Evolutionary conservation across 2,329 filamentous ascomycete genomes (phyloP), one percentile per base, ranked within the genome.

Genomic region (Xylaria sp.): DNA sequence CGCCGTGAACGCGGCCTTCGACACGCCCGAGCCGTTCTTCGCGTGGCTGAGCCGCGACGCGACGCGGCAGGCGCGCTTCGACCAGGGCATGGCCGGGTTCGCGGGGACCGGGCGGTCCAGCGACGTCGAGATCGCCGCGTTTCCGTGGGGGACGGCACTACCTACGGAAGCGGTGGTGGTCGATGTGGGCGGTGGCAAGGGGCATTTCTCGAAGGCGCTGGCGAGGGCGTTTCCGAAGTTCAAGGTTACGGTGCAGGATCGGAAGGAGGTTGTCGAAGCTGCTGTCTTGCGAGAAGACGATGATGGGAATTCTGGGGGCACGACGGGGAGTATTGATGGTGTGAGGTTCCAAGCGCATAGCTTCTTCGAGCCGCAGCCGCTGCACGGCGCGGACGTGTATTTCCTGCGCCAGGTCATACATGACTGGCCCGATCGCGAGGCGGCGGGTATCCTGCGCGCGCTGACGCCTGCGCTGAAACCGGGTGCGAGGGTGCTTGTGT

Each of bases 341-440:
- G 18, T 63, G 34, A n/a, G 37, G 15, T 67, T 20, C 51, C 23
- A 63, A 31, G 12, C 20, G 1, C 65, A 63, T 41, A 51, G 44
- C 41, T 67, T 67, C 58, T 52, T 57, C 13, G 23, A 51, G 1
- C 25, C 15, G 7, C 58, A 67, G 15, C 57, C 65, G 2, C 7
- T 57, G 13, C 5, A 25, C n/a, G 65, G 65, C 3, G 65, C 65
- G 12, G 65, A 67, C 25, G 65, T 50, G 13, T 67, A 67, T 41
- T 63, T 67, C 34, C 20, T 67, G 3, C 59, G 65, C 6, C 39
- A 50, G n/a, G 46, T 67, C 2, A 25, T 67, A 3, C 65, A 67
- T 52, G 31, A 67, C 44, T 63, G 58, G 65, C 51, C 65, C 3
- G 37, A 52, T 6, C 31, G n/a, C 10, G 58, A 67, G n/a, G 37